These are phyloP conservation scores for Parasarocladium wereldwijsianum DNA, from an alignment of 2,329 filamentous ascomycete genomes.

Conservation along the genomic window DNA sequence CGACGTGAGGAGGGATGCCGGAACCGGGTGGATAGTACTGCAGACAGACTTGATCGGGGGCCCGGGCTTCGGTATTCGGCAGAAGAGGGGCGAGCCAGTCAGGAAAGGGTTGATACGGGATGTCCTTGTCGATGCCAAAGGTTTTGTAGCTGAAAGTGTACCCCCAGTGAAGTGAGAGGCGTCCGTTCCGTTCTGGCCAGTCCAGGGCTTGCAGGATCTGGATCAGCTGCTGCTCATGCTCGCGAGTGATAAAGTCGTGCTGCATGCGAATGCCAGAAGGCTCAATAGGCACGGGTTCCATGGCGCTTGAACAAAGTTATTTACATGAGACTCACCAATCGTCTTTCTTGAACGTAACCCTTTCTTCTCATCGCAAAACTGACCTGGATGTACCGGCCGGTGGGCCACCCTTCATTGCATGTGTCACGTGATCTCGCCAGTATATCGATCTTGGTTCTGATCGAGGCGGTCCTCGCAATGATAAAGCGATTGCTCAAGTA, in stretches of 20 bases:
- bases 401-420: too few species aligned
- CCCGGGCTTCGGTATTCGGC: conserved; percentile 24
- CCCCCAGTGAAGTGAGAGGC: conserved; percentile 38
- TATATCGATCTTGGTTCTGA: too few species aligned
- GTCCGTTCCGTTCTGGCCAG: conserved; percentile 29
- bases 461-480: too few species aligned
- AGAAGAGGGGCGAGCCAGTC: conserved; percentile 34
- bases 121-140: conserved; percentile 34
- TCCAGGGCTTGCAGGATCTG: conserved; percentile 25
- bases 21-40: conserved; percentile 45
- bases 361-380: too few species aligned
- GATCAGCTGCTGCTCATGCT: conserved; percentile 21
- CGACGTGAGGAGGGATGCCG: conserved; percentile 46
- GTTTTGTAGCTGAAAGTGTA: conserved; percentile 45
- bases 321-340: too few species aligned
- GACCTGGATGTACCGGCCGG: too few species aligned
- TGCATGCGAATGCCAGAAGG: conserved; percentile 28
- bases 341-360: too few species aligned
- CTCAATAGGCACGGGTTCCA: too few species aligned
- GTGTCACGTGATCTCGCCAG: too few species aligned
- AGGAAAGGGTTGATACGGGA: conserved; percentile 34
- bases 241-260: conserved; percentile 27
- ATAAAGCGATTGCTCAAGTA: too few species aligned
- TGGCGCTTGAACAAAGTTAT: too few species aligned
- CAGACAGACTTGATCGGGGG: conserved; percentile 42